These are phyloP conservation scores for Phytophthora brassicae DNA, from an alignment of 352 stramenopile species.

Conservation along the genomic window DNA sequence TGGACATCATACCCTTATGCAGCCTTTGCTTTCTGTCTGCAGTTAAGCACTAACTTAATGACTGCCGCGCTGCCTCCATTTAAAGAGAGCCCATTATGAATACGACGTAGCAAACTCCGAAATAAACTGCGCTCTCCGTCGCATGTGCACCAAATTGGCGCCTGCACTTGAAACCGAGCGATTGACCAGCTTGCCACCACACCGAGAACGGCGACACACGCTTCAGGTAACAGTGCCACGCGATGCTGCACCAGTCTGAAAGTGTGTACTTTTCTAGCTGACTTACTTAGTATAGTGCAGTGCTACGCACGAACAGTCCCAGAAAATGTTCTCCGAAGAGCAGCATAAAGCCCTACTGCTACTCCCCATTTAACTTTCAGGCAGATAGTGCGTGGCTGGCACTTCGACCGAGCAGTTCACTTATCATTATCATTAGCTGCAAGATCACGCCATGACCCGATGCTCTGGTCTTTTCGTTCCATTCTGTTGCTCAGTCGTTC, in stretches of 20 bases:
- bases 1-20: too few species aligned
- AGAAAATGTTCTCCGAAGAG: slow-evolving; percentile 9
- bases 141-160: neutral
- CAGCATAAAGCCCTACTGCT: neutral
- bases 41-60: too few species aligned
- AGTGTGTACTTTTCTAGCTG: neutral
- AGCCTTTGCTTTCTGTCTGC: too few species aligned
- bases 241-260: neutral
- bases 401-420: neutral
- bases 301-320: neutral
- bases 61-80: too few species aligned
- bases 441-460: neutral
- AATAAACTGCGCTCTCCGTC: neutral
- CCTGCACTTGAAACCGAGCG: slow-evolving; percentile 1
- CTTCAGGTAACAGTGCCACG: neutral
- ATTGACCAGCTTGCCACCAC: neutral
- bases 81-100: too few species aligned
- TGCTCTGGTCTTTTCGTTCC: neutral
- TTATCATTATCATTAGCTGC: neutral
- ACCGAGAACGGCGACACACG: slow-evolving; percentile 5
- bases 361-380: slow-evolving; percentile 1
- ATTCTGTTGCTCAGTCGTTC: neutral
- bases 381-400: neutral
- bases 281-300: neutral
- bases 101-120: too few species aligned